Conservation (phyloP, 441 rosid species). For the Pelargonium australe region DNA sequence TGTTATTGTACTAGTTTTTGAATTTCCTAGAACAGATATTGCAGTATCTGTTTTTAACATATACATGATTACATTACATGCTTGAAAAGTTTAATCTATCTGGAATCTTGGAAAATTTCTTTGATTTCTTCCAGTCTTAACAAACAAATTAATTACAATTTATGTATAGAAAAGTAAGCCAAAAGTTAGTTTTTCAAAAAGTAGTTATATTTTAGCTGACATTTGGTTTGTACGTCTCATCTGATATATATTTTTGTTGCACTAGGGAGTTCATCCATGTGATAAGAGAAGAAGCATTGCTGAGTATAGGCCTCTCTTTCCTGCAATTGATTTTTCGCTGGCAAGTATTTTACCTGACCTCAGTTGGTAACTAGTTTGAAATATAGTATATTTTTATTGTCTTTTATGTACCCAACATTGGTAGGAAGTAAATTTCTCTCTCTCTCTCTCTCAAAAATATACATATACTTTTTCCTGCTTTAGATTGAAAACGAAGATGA, state of each 20-base stretch:
- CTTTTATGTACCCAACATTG: too few species aligned
- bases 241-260: background rate
- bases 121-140: background rate
- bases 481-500: conserved; percentile 74
- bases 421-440: background rate
- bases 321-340: conserved; percentile 60
- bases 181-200: background rate
- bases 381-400: background rate
- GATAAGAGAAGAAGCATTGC: conserved; percentile 51
- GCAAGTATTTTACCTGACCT: conserved; percentile 25
- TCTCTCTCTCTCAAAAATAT: too few species aligned
- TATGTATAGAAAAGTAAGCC: background rate
- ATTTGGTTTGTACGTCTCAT: background rate
- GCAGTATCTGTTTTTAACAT: too few species aligned
- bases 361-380: background rate
- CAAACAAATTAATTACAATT: background rate
- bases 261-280: conserved; percentile 67
- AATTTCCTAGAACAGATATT: background rate
- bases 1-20: background rate
- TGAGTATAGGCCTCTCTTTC: conserved; percentile 38
- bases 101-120: background rate
- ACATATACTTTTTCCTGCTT: background rate
- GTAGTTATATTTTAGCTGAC: conserved; percentile 2
- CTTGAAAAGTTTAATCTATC: background rate
- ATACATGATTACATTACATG: background rate